Evolutionary conservation across 2,329 filamentous ascomycete species (phyloP), one percentile per base, ranked within the genome.

Genomic region (Hysterium pulicare): DNA sequence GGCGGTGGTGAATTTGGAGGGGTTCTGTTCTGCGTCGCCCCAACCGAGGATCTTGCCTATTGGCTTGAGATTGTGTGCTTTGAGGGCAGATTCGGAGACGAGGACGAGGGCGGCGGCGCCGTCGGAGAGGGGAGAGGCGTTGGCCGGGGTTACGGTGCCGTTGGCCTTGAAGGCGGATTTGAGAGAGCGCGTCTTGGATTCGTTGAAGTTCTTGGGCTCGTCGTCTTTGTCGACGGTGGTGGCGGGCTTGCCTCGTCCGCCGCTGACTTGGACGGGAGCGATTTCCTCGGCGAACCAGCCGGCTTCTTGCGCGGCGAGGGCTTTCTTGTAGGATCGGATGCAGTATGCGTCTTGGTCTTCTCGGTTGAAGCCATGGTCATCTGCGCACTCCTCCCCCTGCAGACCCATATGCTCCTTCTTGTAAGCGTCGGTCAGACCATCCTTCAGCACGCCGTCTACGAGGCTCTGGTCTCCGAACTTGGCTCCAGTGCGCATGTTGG

Each of bases 321-420:
- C 93, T 75, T 90, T 91, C 75, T 95, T 84, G 76, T 98, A 98
- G 42, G 87, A 87, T 62, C 84, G 82, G 67, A 98, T 95, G 68
- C 91, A 93, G 72, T 97, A 98, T 47, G 90, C 86, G 66, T 98
- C 93, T 76, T 96, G 91, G 57, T 85, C 77, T 71, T 91, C 86
- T 56, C 93, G 84, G 62, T 77, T 80, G 71, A 98, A 82, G 48
- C 73, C 77, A 72, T 97, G 81, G 60, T 96, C 90, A 43, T 80
- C 70, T 43, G 90, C 87, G 72, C 93, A 98, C 62, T 96, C 87
- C 78, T 98, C 93, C 47, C 78, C 93, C 61, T 87, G 81, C 43
- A 98, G 71, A 59, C 93, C 93, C 93, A 98, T 98, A 71, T 96
- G 90, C 70, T 97, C 87, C 72, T 93, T 86, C 74, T 90, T 90